A percentile compares a stretch with the other conserved stretches of the same genome.
These are phyloP conservation scores for Hypericum perforatum DNA, from an alignment of 345 rosid genomes.

Conservation along the genomic window DNA sequence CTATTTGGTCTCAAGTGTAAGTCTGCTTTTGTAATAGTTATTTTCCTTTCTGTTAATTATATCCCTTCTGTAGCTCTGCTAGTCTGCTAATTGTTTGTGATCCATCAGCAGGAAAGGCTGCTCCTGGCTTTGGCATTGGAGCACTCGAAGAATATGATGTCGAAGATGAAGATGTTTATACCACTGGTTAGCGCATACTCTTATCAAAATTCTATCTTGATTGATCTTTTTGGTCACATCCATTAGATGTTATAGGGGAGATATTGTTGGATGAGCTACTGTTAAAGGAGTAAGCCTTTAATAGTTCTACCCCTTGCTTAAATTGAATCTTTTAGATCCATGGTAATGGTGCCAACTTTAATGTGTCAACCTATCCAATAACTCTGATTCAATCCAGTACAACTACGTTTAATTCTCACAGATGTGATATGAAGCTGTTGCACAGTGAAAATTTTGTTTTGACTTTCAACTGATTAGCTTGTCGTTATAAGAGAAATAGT, in stretches of 20 bases:
- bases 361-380: too few relatives aligned
- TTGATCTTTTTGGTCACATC: neutral
- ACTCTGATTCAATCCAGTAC: too few relatives aligned
- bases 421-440: too few relatives aligned
- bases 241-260: neutral
- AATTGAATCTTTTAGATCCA: too few relatives aligned
- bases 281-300: too few relatives aligned
- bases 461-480: too few relatives aligned
- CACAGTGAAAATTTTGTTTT: too few relatives aligned
- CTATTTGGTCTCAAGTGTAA: conserved; percentile 77
- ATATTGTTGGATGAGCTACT: too few relatives aligned
- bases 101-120: conserved; percentile 78
- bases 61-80: conserved; percentile 9
- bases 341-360: too few relatives aligned
- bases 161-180: conserved; percentile 94
- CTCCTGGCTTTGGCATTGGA: conserved; percentile 98
- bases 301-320: too few relatives aligned
- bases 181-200: conserved; percentile 37
- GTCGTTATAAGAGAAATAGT: too few relatives aligned
- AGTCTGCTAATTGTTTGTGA: conserved; percentile 28
- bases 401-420: too few relatives aligned
- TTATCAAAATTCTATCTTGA: neutral
- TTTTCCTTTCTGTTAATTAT: conserved; percentile 7
- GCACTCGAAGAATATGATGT: conserved; percentile 93
- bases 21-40: conserved; percentile 15